Evolutionary conservation across 2,329 filamentous ascomycete genomes (phyloP).

Genomic region (Monosporascus sp.): DNA sequence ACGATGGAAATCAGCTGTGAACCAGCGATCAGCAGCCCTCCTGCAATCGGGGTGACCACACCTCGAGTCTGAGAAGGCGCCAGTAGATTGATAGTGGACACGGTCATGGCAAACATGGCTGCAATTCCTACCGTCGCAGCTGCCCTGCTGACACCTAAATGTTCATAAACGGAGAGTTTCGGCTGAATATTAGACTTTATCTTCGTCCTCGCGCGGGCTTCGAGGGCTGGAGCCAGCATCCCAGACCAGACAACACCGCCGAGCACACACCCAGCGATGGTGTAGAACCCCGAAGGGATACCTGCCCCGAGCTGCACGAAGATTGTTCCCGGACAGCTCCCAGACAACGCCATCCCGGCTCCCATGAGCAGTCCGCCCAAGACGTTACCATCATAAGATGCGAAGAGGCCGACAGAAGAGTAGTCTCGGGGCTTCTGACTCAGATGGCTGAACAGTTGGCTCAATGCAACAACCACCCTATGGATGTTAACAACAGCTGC

Average conservation of each 20-base stretch:
- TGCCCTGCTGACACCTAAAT: background rate
- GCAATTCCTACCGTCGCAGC: background rate
- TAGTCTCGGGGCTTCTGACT: slow-evolving; percentile 42
- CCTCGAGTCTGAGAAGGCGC: slow-evolving; percentile 22
- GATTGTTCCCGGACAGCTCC: slow-evolving; percentile 61
- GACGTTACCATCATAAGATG: slow-evolving; percentile 58
- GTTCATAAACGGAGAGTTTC: slow-evolving; percentile 21
- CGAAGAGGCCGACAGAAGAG: slow-evolving; percentile 48
- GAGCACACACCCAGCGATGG: slow-evolving; percentile 47
- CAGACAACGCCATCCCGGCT: slow-evolving; percentile 60
- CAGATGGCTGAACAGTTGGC: slow-evolving; percentile 38
- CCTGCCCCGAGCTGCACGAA: slow-evolving; percentile 55
- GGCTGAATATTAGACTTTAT: slow-evolving; percentile 15
- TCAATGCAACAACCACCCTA: slow-evolving; percentile 34
- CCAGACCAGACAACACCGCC: slow-evolving; percentile 51
- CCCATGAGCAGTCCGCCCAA: slow-evolving; percentile 58
- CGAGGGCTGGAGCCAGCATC: slow-evolving; percentile 32
- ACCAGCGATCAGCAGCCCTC: slow-evolving; percentile 53
- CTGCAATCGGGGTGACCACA: slow-evolving; percentile 42
- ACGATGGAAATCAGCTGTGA: slow-evolving; percentile 54
- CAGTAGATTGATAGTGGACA: slow-evolving; percentile 33
- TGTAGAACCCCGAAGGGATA: slow-evolving; percentile 44
- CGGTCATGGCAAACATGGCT: slow-evolving; percentile 31
- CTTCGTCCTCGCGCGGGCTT: slow-evolving; percentile 18
- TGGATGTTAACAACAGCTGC: background rate